phyloP scores from a whole-genome alignment of 331 rosid species.

The Pyracantha coccinea region DNA sequence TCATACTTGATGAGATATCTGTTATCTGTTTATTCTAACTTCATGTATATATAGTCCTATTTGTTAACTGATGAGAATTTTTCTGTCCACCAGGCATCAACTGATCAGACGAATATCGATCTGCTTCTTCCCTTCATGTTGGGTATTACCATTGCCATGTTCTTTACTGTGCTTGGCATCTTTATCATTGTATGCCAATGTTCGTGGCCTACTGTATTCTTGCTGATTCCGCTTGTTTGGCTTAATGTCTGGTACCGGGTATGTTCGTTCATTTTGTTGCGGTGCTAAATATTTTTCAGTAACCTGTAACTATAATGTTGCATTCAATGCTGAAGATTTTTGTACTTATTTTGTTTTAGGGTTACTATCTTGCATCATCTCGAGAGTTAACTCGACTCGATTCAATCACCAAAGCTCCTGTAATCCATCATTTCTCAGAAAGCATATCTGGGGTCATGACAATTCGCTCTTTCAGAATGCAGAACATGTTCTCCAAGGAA shows the following conservation, averaged over 20 bases:
- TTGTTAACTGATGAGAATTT: neutral
- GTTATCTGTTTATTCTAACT: neutral
- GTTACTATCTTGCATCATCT: slow-evolving; percentile 71
- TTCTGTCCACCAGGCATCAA: slow-evolving; percentile 52
- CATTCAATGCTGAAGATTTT: neutral
- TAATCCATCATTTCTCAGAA: slow-evolving; percentile 92
- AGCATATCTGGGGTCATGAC: slow-evolving; percentile 88
- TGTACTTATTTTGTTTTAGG: slow-evolving; percentile 24
- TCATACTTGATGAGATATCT: neutral
- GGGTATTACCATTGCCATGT: slow-evolving; percentile 42
- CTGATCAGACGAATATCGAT: slow-evolving; percentile 78
- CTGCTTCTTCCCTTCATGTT: slow-evolving; percentile 53
- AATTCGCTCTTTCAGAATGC: slow-evolving; percentile 58
- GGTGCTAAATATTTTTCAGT: neutral
- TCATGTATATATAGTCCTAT: neutral
- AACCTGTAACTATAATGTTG: neutral
- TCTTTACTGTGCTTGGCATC: slow-evolving; percentile 54
- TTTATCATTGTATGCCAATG: slow-evolving; percentile 60
- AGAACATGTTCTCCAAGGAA: slow-evolving; percentile 39
- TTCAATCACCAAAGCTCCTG: slow-evolving; percentile 83
- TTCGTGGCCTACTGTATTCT: slow-evolving; percentile 81
- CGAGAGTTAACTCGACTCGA: slow-evolving; percentile 85
- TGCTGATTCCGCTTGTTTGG: slow-evolving; percentile 72
- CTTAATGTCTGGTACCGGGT: slow-evolving; percentile 91
- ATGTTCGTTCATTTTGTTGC: slow-evolving; percentile 9